These are phyloP conservation scores for Monosporozyma siamensis DNA, from an alignment of 805 yeast genomes.

Conservation along the genomic window DNA sequence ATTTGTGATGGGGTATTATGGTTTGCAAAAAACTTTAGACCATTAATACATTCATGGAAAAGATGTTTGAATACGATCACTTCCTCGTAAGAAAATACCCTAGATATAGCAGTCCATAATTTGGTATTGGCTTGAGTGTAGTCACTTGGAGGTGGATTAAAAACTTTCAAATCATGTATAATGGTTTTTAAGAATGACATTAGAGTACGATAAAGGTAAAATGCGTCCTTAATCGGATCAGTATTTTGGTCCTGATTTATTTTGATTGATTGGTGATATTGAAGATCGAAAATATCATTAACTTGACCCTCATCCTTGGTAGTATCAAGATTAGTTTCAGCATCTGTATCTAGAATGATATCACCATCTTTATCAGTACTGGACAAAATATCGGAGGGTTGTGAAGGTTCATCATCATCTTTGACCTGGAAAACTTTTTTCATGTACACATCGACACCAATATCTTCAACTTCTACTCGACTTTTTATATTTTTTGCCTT, in stretches of 20 bases:
- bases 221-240: constrained; percentile 79
- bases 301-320: constrained; percentile 8
- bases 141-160: constrained; percentile 72
- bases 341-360: constrained; percentile 9
- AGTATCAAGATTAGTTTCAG: constrained; percentile 9
- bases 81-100: constrained; percentile 78
- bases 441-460: constrained; percentile 33
- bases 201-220: constrained; percentile 76
- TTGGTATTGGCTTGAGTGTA: constrained; percentile 42
- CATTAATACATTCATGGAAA: constrained; percentile 76
- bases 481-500: constrained; percentile 36
- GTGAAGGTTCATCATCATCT: constrained; percentile 5
- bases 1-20: constrained; percentile 22
- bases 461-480: constrained; percentile 26
- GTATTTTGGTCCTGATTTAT: constrained; percentile 35
- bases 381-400: constrained; percentile 1
- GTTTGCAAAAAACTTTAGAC: constrained; percentile 65
- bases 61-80: constrained; percentile 64
- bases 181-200: constrained; percentile 86
- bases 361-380: constrained; percentile 25
- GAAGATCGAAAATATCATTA: constrained; percentile 38
- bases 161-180: constrained; percentile 77
- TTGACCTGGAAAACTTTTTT: constrained; percentile 23
- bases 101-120: constrained; percentile 78
- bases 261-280: background rate